These are phyloP conservation scores for Chytriomyces confervae DNA, from an alignment of 192 early-diverging fungal genomes.

Conservation along the genomic window DNA sequence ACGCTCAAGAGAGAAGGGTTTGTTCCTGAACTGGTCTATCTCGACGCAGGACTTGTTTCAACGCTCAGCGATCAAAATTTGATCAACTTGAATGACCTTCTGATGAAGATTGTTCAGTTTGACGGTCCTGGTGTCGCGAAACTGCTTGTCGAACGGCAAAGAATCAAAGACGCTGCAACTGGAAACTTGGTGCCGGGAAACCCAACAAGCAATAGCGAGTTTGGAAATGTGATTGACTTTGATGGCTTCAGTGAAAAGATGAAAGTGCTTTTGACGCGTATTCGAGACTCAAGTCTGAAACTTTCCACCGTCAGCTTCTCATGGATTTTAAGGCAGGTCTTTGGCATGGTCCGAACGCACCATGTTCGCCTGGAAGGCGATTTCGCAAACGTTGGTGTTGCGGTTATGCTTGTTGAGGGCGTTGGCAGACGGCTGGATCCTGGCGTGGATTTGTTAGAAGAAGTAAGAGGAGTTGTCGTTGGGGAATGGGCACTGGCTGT, in stretches of 20 bases:
- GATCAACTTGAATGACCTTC: conserved; percentile 89
- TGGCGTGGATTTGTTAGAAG: conserved; percentile 85
- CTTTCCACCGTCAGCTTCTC: conserved; percentile 82
- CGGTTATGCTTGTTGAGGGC: conserved; percentile 92
- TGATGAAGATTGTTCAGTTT: conserved; percentile 85
- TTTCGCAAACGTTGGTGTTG: conserved; percentile 91
- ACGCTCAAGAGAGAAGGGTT: conserved; percentile 72
- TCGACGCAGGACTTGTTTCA: conserved; percentile 93
- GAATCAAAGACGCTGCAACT: conserved; percentile 72
- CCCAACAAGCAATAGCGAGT: neutral
- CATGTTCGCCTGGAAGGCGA: conserved; percentile 94
- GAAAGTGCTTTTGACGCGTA: conserved; percentile 61
- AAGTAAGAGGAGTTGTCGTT: conserved; percentile 17
- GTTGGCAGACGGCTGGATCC: conserved; percentile 91
- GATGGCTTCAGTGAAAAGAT: conserved; percentile 85
- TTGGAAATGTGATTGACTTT: conserved; percentile 43
- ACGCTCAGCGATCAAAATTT: conserved; percentile 75
- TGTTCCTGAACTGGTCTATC: conserved; percentile 76
- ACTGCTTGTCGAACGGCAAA: conserved; percentile 88
- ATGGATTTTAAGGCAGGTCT: conserved; percentile 79
- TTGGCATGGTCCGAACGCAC: conserved; percentile 86
- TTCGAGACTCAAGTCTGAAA: conserved; percentile 65
- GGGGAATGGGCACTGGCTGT: conserved; percentile 25
- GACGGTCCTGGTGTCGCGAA: conserved; percentile 80
- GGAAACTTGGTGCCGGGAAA: neutral